These are phyloP conservation scores for Arthrobotrys iridis DNA, from an alignment of 2,329 filamentous ascomycete species.

Conservation along the genomic window DNA sequence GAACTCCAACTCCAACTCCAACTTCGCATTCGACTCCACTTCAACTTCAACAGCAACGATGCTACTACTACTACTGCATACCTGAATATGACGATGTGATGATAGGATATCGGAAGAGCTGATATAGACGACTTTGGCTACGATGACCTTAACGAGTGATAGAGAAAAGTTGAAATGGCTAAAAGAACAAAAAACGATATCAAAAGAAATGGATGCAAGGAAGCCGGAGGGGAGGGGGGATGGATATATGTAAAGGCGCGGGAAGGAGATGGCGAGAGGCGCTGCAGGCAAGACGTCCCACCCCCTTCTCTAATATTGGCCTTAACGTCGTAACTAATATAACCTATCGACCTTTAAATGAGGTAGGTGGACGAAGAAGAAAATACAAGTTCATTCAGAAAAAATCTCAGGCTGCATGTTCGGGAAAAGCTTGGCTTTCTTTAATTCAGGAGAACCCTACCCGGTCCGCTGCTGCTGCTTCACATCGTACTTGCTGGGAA, in stretches of 20 bases:
- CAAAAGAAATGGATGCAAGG: conserved; percentile 24
- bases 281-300: conserved; percentile 39
- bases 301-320: conserved; percentile 48
- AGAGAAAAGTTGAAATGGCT: conserved; percentile 28
- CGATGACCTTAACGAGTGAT: conserved; percentile 41
- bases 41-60: not conserved
- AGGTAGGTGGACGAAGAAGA: conserved; percentile 49
- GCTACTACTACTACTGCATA: conserved; percentile 28
- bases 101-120: conserved; percentile 19
- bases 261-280: conserved; percentile 39
- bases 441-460: conserved; percentile 55
- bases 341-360: conserved; percentile 44
- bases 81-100: conserved; percentile 21
- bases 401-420: conserved; percentile 53
- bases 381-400: conserved; percentile 15
- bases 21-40: conserved; percentile 1
- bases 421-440: conserved; percentile 53
- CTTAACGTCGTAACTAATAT: conserved; percentile 35
- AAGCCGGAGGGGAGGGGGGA: conserved; percentile 19
- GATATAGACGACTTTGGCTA: conserved; percentile 20
- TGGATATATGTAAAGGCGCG: conserved; percentile 50
- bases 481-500: conserved; percentile 7
- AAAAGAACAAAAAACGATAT: conserved; percentile 21
- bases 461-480: conserved; percentile 25
- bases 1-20: not conserved